Evolutionary conservation across 768 basidiomycete genomes (phyloP).

Genomic region (Amanita subjunquillea): DNA sequence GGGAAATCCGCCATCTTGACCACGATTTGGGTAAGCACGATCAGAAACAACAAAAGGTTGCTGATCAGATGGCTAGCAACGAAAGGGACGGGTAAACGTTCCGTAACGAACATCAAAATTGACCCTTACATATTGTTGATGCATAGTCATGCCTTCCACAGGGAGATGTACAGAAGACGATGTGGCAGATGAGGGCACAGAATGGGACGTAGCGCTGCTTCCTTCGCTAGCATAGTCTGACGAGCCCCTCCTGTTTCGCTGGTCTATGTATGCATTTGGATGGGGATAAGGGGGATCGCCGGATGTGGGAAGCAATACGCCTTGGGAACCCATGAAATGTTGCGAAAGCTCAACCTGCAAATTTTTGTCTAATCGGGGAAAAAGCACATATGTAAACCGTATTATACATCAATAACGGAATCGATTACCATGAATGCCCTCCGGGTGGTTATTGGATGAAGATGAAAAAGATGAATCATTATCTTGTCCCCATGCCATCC

Average conservation of each 20-base stretch:
- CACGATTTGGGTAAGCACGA: constrained; percentile 8
- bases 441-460: neutral
- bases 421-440: constrained; percentile 9
- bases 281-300: neutral
- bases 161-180: constrained; percentile 46
- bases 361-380: constrained; percentile 8
- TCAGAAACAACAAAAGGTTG: neutral
- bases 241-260: constrained; percentile 20
- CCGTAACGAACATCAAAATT: constrained; percentile 14
- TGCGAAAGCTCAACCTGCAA: constrained; percentile 6
- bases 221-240: constrained; percentile 35
- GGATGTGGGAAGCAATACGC: neutral
- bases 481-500: constrained; percentile 11
- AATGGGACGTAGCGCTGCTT: constrained; percentile 30
- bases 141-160: constrained; percentile 8
- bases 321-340: constrained; percentile 5
- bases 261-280: constrained; percentile 4
- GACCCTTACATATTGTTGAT: constrained; percentile 2
- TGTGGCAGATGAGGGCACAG: constrained; percentile 41
- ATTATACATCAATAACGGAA: constrained; percentile 5
- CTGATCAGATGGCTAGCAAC: constrained; percentile 3
- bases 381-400: constrained; percentile 16
- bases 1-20: constrained; percentile 34
- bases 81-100: constrained; percentile 14
- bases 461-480: constrained; percentile 6